Base-by-base conservation (phyloP, 371 early-diverging fungal genomes). In the Mortierella sp. region DNA sequence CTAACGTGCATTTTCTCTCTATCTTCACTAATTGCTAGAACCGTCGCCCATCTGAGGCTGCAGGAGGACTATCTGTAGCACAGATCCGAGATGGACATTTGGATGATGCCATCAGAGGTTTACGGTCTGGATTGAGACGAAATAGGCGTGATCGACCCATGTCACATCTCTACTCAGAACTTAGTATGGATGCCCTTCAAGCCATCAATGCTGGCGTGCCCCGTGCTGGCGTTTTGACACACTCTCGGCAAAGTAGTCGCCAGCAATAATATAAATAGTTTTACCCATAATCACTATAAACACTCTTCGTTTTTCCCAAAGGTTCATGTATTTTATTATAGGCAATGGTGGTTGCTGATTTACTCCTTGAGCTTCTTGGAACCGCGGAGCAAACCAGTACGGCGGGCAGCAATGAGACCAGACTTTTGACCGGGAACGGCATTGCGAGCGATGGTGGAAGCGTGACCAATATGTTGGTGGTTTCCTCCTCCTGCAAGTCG, bases 391-490 rank as follows among this genome's bases (percentile, higher is more conserved):
- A 98, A 89, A 97, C 99, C 99, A 86, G 99, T 99, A 83, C 99
- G 93, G 84, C 99, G 92, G 83, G 98, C 99, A 85, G 99, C 99
- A 89, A 98, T 99, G 84, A 99, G 96, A 92, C 98, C 99, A 84
- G 98, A 96, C 94, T 98, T 99, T 91, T 99, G 98, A 89, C 99
- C 99, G 78, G 99, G 93, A 57, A 97, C 95, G 79, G 98, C 93
- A 85, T 90, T 89, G 87, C 99, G 96, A 65, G 97, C 89, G 75
- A 99, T 93, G 78, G 99, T 99, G 83, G 99, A 97, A 59, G 99
- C 99, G 93, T 99, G 97, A 97, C 99, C 99, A 93, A 99, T 98
- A 91, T 99, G 99, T 93, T 99, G 99, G 89, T 99, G 99, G 94
- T 99, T 97, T 94, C 96, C 96, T 91, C 96, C 96, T 88, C 96